Percentiles rank a stretch among this genome's conserved stretches.
Evolutionary conservation across 2,329 filamentous ascomycete genomes (phyloP).

Genomic region (Hyphodiscus sp.): DNA sequence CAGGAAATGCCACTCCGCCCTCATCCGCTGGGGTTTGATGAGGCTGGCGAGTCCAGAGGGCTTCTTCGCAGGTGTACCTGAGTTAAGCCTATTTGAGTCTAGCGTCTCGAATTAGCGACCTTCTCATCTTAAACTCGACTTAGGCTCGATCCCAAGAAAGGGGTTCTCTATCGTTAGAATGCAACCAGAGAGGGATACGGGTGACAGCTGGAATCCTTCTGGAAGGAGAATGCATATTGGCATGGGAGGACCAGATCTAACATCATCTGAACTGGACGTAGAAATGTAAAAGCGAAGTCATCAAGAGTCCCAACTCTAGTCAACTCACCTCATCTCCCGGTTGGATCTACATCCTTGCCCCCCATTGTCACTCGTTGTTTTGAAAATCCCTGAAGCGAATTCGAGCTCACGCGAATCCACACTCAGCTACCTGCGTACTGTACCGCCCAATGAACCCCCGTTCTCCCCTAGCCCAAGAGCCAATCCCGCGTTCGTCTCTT

Average conservation of each 20-base stretch:
- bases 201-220: neutral
- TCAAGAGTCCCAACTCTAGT: neutral
- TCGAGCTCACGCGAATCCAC: neutral
- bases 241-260: neutral
- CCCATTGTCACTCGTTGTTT: neutral
- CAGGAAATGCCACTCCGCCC: too few relatives aligned
- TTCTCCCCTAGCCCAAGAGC: neutral
- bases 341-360: too few relatives aligned
- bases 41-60: too few relatives aligned
- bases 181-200: neutral
- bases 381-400: neutral
- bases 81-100: neutral
- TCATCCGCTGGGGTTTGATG: neutral
- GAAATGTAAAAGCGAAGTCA: neutral
- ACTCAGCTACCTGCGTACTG: neutral
- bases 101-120: neutral
- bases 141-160: neutral
- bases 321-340: neutral
- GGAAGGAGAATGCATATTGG: neutral
- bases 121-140: neutral
- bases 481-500: conserved; percentile 1
- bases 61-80: neutral
- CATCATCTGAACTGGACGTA: neutral
- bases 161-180: neutral
- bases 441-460: neutral